phyloP scores from a whole-genome alignment of 257 asterid genomes.

The Parsonsia alboflavescens region DNA sequence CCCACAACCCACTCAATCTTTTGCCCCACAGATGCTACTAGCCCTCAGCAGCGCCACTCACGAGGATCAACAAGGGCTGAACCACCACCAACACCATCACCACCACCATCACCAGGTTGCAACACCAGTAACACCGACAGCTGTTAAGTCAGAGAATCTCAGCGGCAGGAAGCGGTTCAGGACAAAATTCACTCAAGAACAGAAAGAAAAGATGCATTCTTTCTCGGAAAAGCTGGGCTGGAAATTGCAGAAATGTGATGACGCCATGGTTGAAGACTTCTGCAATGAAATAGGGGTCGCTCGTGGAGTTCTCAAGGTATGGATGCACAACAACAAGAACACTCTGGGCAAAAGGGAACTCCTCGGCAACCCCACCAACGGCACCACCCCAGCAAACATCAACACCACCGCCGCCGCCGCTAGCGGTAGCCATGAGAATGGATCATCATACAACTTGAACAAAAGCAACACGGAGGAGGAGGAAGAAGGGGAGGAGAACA shows the following conservation, averaged over 20 bases:
- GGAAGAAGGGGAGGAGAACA: background rate
- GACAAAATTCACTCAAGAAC: slow-evolving; percentile 51
- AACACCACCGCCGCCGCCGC: background rate
- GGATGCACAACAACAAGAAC: slow-evolving; percentile 50
- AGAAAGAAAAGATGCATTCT: slow-evolving; percentile 55
- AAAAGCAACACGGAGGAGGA: background rate
- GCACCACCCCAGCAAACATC: background rate
- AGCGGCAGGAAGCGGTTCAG: slow-evolving; percentile 57
- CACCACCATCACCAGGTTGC: slow-evolving; percentile 41
- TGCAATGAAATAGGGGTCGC: slow-evolving; percentile 35
- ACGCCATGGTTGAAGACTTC: slow-evolving; percentile 40
- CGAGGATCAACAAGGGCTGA: slow-evolving; percentile 22
- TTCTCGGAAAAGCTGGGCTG: slow-evolving; percentile 57
- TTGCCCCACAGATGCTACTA: slow-evolving; percentile 18
- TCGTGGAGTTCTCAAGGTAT: slow-evolving; percentile 34
- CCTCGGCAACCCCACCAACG: background rate
- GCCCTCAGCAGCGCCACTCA: slow-evolving; percentile 32
- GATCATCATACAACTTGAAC: slow-evolving; percentile 2
- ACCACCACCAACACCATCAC: slow-evolving; percentile 40
- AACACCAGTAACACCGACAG: slow-evolving; percentile 53
- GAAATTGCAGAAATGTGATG: slow-evolving; percentile 53
- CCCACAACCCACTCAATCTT: slow-evolving; percentile 6
- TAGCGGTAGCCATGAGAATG: slow-evolving; percentile 1
- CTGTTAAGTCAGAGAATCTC: slow-evolving; percentile 26
- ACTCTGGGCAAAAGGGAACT: slow-evolving; percentile 14